Conservation (phyloP, 2,329 filamentous ascomycete genomes). For the Fulvia fulva region DNA sequence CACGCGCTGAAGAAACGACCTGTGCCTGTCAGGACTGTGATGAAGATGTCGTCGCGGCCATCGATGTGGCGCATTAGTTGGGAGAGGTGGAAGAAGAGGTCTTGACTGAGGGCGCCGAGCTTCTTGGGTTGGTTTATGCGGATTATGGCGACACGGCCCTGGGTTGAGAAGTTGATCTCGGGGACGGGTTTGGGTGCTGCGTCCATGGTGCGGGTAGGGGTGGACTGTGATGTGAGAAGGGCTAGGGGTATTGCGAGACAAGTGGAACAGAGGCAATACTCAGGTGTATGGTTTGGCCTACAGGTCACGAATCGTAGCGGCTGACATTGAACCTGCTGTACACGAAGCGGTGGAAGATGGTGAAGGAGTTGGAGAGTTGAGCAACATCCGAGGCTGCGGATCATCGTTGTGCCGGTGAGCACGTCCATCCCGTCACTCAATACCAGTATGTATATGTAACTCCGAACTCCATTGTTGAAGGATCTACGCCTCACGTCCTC, state of each 20-base stretch:
- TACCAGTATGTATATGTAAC: not conserved
- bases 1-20: constrained; percentile 86
- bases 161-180: constrained; percentile 50
- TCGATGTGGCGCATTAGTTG: constrained; percentile 73
- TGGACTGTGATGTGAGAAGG: not conserved
- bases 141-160: constrained; percentile 72
- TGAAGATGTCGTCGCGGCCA: constrained; percentile 70
- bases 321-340: not conserved
- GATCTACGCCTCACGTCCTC: too few relatives aligned
- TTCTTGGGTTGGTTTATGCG: constrained; percentile 82
- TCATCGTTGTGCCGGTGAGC: not conserved
- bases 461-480: not conserved
- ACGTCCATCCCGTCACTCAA: too few relatives aligned
- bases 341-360: not conserved
- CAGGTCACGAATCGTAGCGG: not conserved
- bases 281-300: not conserved
- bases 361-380: not conserved
- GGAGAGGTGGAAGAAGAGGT: constrained; percentile 64
- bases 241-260: not conserved
- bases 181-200: constrained; percentile 16
- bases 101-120: constrained; percentile 73
- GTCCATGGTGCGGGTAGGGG: constrained; percentile 12
- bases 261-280: not conserved
- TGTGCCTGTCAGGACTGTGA: constrained; percentile 79
- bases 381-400: not conserved